Evolutionary conservation across 106 monocot species (phyloP), one percentile per base, ranked within the genome.

Genomic region (Dendrobium catenatum): DNA sequence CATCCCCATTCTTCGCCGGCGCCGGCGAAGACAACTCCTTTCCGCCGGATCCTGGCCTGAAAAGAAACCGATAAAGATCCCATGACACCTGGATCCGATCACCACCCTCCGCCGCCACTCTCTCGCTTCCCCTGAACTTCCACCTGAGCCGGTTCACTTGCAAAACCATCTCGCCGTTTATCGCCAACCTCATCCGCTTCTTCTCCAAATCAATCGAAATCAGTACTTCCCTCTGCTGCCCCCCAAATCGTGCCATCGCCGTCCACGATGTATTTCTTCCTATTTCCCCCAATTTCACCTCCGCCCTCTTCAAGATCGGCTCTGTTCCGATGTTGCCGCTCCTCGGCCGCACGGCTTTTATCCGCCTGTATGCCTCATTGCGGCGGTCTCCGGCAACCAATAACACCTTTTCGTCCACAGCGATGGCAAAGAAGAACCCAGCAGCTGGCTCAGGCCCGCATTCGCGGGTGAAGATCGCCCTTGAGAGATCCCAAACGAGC

Each of bases 191-290:
- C 75, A 75, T 75, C 73, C 41, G 26, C 13, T 31, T 40, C 20
- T 42, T 16, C 44, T 47, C 75, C 44, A 42, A 15, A 37, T 27
- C 43, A 20, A 75, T 75, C 44, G 46, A 42, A 16, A 75, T 46
- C 20, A n/a, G 3, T 18, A n/a, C 17, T 18, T 44, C 51, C 83
- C 81, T 75, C 61, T 88, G 20, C 75, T 13, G 44, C 44, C 44
- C 43, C n/a, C 11, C 18, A 20, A 44, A 44, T 17, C n/a, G 44
- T 10, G 44, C 75, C n/a, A 17, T 47, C 44, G 75, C 24, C 44
- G 46, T 20, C 42, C 18, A 75, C 6, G 44, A 18, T 24, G 4
- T n/a, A 15, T 24, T n/a, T 29, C 41, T 24, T 42, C 42, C 18
- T 9, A 72, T 37, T 72, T 37, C 72, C 11, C 33, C 33, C 26